Evolutionary conservation across 2,329 filamentous ascomycete species (phyloP).

Genomic region (Drechslera avenae): DNA sequence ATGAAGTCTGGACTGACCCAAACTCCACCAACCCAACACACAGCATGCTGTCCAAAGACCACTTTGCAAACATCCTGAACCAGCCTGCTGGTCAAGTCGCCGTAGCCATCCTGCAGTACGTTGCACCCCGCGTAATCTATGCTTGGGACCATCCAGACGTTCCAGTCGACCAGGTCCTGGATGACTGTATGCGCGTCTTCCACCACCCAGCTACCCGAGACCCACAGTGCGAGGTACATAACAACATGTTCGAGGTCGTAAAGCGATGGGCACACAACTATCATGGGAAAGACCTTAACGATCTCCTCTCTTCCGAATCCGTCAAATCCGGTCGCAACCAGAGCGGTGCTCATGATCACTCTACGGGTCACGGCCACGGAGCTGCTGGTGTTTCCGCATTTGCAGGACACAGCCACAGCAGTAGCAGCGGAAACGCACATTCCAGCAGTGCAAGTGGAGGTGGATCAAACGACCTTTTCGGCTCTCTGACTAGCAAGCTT

Average conservation of each 20-base stretch:
- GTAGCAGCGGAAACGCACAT: conserved; percentile 15
- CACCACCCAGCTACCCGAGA: conserved; percentile 88
- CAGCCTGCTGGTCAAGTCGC: conserved; percentile 56
- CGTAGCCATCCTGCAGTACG: conserved; percentile 74
- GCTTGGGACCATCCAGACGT: conserved; percentile 90
- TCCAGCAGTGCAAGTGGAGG: conserved; percentile 13
- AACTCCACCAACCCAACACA: conserved; percentile 57
- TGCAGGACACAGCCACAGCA: conserved; percentile 22
- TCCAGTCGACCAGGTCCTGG: conserved; percentile 78
- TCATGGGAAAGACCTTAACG: conserved; percentile 69
- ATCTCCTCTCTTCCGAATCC: conserved; percentile 78
- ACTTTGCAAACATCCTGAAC: conserved; percentile 59
- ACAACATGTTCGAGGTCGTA: conserved; percentile 87
- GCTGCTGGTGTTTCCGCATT: conserved; percentile 36
- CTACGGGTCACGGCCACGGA: conserved; percentile 38
- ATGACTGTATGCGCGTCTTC: conserved; percentile 81
- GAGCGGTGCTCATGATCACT: conserved; percentile 42
- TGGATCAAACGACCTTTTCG: conserved; percentile 30
- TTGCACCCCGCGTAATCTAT: conserved; percentile 84
- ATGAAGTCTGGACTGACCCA: conserved; percentile 56
- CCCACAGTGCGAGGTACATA: conserved; percentile 76
- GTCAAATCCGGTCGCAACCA: conserved; percentile 87
- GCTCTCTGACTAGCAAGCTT: conserved; percentile 27
- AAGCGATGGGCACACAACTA: conserved; percentile 78
- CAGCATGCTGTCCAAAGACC: conserved; percentile 58